These are phyloP conservation scores for Paraconiothyrium sp. DNA, from an alignment of 2,329 filamentous ascomycete species.

Conservation along the genomic window DNA sequence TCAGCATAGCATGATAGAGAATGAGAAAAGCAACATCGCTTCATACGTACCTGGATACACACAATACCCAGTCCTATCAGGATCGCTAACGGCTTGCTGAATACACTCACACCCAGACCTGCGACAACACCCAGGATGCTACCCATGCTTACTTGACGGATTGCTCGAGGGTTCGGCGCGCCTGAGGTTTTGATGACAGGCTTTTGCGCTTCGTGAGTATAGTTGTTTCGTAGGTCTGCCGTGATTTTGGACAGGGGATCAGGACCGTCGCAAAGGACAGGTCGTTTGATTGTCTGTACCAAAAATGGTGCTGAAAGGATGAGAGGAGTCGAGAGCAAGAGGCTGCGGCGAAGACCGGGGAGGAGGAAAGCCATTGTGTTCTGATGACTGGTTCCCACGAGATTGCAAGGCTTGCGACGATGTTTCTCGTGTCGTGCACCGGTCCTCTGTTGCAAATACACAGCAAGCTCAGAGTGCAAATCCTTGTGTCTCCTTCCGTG, in stretches of 20 bases:
- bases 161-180: constrained; percentile 51
- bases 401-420: background rate
- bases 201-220: constrained; percentile 50
- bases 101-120: constrained; percentile 73
- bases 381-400: background rate
- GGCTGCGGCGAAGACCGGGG: constrained; percentile 51
- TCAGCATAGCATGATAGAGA: constrained; percentile 5
- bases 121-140: constrained; percentile 56
- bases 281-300: constrained; percentile 36
- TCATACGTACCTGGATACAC: constrained; percentile 66
- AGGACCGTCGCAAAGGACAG: constrained; percentile 50
- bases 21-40: background rate
- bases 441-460: constrained; percentile 8
- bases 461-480: constrained; percentile 11
- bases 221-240: constrained; percentile 44
- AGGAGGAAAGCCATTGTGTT: constrained; percentile 51
- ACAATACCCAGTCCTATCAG: constrained; percentile 72
- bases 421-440: background rate
- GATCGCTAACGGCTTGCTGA: constrained; percentile 75
- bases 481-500: background rate
- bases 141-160: constrained; percentile 58
- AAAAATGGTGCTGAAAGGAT: constrained; percentile 46
- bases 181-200: constrained; percentile 52
- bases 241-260: constrained; percentile 51
- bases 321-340: constrained; percentile 48